Percentiles rank a stretch among this genome's conserved stretches.
Conservation (phyloP, 352 stramenopile species). For the Globisporangium alternatum region DNA sequence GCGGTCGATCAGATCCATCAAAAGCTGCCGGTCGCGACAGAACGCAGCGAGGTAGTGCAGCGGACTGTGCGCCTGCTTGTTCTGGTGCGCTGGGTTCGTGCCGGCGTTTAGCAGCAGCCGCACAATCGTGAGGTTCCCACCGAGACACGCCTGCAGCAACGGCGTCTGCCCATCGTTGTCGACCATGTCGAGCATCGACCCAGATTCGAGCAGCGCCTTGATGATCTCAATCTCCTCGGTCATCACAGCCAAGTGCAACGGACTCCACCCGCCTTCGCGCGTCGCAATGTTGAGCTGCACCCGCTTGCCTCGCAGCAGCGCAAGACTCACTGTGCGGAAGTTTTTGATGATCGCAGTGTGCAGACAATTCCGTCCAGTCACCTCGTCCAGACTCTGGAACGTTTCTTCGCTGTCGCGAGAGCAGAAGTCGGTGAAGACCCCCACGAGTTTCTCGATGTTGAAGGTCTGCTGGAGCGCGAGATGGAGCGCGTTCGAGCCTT, state of each 20-base stretch:
- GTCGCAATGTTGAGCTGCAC: conserved; percentile 51
- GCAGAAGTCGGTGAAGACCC: conserved; percentile 32
- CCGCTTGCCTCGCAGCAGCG: conserved; percentile 37
- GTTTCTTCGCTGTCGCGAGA: conserved; percentile 18
- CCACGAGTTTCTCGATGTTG: conserved; percentile 53
- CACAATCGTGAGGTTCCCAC: conserved; percentile 46
- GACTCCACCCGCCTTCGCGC: conserved; percentile 43
- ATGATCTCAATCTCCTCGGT: conserved; percentile 46
- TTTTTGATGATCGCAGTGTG: conserved; percentile 66
- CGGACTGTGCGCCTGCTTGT: conserved; percentile 59
- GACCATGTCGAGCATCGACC: conserved; percentile 56
- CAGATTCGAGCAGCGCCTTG: conserved; percentile 38
- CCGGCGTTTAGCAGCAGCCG: conserved; percentile 40
- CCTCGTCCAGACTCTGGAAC: conserved; percentile 46
- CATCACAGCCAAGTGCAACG: conserved; percentile 66
- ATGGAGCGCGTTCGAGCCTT: conserved; percentile 56
- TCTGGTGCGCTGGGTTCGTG: conserved; percentile 62
- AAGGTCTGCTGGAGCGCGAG: conserved; percentile 61
- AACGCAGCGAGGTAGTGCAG: conserved; percentile 69
- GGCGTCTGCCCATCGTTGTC: conserved; percentile 61
- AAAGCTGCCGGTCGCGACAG: conserved; percentile 44
- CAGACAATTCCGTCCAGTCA: conserved; percentile 43
- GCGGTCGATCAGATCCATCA: conserved; percentile 43
- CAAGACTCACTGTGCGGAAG: conserved; percentile 41
- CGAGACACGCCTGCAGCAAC: conserved; percentile 55